Evolutionary conservation across 345 rosid genomes (phyloP).

Genomic region (Melastoma malabathricum): DNA sequence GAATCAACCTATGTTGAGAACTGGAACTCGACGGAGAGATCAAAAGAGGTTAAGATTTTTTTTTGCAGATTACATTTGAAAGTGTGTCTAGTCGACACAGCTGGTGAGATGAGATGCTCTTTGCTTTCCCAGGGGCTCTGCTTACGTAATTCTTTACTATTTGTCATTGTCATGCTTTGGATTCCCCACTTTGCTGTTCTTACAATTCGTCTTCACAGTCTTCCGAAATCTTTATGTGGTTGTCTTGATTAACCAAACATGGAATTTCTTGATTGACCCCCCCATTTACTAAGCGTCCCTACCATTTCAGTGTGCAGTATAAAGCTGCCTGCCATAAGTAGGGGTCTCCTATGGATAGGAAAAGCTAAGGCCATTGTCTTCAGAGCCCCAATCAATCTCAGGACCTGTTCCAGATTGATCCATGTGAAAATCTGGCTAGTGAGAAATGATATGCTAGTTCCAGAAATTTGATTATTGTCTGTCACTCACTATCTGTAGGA

Average conservation of each 20-base stretch:
- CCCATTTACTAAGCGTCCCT: no score
- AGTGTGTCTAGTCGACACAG: slow-evolving; percentile 23
- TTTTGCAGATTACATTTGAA: slow-evolving; percentile 8
- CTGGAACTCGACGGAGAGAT: slow-evolving; percentile 9
- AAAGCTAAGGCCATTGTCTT: no score
- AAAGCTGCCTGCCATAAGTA: no score
- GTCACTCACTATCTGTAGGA: no score
- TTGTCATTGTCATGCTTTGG: slow-evolving; percentile 33
- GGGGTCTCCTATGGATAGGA: no score
- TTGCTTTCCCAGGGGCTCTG: slow-evolving; percentile 27
- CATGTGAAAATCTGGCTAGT: no score
- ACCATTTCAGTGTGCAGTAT: no score
- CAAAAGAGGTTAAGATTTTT: slow-evolving; percentile 7
- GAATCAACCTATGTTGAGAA: slow-evolving; percentile 18
- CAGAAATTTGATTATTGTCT: no score
- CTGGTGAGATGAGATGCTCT: slow-evolving; percentile 19
- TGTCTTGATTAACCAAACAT: slow-evolving; percentile 8
- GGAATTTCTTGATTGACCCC: no score
- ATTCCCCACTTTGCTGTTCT: slow-evolving; percentile 38
- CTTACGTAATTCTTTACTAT: slow-evolving; percentile 27
- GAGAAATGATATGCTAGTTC: no score
- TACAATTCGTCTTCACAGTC: slow-evolving; percentile 5
- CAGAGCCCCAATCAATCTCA: no score
- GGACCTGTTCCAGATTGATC: no score
- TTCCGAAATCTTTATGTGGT: slow-evolving; percentile 25